phyloP scores from a whole-genome alignment of 345 rosid species.

The Gossypium turneri region DNA sequence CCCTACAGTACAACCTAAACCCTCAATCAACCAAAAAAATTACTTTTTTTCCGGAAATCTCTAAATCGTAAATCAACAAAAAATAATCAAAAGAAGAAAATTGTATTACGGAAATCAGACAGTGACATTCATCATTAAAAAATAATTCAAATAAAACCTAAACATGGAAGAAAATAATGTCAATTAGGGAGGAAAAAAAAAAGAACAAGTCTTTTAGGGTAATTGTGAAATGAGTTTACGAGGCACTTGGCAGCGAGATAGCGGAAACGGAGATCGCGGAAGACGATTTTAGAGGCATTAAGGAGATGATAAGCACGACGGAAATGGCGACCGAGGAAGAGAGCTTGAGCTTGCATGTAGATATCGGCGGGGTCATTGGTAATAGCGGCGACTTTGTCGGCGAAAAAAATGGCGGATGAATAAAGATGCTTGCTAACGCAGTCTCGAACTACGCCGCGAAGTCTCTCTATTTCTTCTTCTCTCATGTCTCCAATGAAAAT shows the following conservation, averaged over 20 bases:
- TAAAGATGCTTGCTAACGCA: constrained; percentile 95
- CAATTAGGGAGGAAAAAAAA: background rate
- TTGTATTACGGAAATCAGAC: background rate
- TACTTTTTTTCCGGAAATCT: background rate
- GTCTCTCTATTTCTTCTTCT: constrained; percentile 84
- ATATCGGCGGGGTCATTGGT: constrained; percentile 80
- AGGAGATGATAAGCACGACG: constrained; percentile 97
- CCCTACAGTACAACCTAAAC: constrained; percentile 19
- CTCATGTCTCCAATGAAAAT: constrained; percentile 34
- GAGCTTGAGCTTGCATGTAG: constrained; percentile 94
- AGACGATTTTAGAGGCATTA: constrained; percentile 81
- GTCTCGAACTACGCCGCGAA: constrained; percentile 87
- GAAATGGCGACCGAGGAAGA: constrained; percentile 86
- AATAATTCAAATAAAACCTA: background rate
- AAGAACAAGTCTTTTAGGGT: background rate
- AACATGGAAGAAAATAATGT: background rate
- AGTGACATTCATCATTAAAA: background rate
- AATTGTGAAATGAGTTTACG: constrained; percentile 24
- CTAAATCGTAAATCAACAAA: background rate
- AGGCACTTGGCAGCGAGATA: constrained; percentile 98
- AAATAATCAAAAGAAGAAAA: background rate
- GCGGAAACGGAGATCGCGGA: constrained; percentile 93
- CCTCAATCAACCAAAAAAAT: background rate
- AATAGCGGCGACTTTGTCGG: constrained; percentile 80
- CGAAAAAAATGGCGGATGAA: constrained; percentile 96